Conservation (phyloP, 2,329 filamentous ascomycete species). For the Fusarium stilboides region DNA sequence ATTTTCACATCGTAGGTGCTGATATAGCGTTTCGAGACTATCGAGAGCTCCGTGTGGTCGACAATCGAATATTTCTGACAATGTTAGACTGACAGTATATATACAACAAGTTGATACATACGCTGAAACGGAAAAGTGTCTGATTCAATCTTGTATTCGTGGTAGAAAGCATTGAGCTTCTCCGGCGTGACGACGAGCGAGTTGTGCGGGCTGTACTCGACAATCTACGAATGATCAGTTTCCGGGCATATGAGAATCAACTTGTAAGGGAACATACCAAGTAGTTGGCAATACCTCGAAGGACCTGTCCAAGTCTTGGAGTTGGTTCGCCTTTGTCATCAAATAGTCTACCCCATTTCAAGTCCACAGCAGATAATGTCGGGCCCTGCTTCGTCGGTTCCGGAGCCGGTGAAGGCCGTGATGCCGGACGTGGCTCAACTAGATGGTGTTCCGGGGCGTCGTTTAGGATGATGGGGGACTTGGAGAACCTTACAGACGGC, state of each 20-base stretch:
- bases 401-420: conserved; percentile 21
- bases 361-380: conserved; percentile 68
- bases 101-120: conserved; percentile 54
- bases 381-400: conserved; percentile 8
- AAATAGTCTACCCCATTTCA: conserved; percentile 84
- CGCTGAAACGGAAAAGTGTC: conserved; percentile 80
- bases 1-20: conserved; percentile 70
- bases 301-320: conserved; percentile 76
- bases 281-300: conserved; percentile 81
- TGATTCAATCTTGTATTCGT: conserved; percentile 72
- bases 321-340: conserved; percentile 77
- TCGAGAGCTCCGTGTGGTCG: conserved; percentile 47
- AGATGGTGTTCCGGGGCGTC: conserved; percentile 30
- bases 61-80: conserved; percentile 68
- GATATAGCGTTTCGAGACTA: conserved; percentile 66
- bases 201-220: conserved; percentile 51
- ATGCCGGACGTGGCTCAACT: conserved; percentile 4
- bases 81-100: conserved; percentile 11
- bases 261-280: conserved; percentile 67
- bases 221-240: conserved; percentile 48
- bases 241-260: no score
- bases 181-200: conserved; percentile 79
- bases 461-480: conserved; percentile 49
- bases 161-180: conserved; percentile 83
- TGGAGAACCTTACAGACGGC: conserved; percentile 53